These are phyloP conservation scores for Eruca vesicaria DNA, from an alignment of 441 rosid genomes.

Conservation along the genomic window DNA sequence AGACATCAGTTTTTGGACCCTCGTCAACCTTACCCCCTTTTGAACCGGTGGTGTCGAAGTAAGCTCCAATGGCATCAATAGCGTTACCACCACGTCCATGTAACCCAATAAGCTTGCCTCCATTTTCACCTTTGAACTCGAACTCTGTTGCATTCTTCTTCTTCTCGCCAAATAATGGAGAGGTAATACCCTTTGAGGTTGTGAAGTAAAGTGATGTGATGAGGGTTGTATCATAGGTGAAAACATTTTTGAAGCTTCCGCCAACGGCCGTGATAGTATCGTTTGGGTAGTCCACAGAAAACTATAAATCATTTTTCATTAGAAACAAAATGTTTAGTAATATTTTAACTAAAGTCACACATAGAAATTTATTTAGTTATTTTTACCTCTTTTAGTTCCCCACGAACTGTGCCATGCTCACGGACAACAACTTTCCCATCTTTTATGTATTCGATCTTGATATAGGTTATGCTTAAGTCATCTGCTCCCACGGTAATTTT, in stretches of 20 bases:
- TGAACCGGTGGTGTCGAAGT: too few relatives aligned
- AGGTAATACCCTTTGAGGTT: background rate
- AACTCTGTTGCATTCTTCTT: background rate
- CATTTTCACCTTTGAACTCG: background rate
- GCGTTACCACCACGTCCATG: too few relatives aligned
- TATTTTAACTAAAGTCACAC: background rate
- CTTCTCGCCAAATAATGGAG: background rate
- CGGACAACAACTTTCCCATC: background rate
- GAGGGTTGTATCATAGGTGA: background rate
- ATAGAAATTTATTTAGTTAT: too few relatives aligned
- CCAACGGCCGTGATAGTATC: background rate
- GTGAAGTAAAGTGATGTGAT: background rate
- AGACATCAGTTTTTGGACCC: background rate
- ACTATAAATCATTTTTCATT: background rate
- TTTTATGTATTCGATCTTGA: conserved; percentile 21
- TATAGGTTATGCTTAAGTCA: background rate
- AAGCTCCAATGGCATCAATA: too few relatives aligned
- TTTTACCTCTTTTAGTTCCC: background rate
- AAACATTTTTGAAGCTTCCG: background rate
- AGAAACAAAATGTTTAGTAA: background rate
- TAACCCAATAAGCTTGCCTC: too few relatives aligned
- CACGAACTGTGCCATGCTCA: conserved; percentile 18
- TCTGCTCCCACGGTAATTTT: conserved; percentile 12
- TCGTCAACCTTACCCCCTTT: too few relatives aligned
- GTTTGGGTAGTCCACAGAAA: background rate